Conservation (phyloP, 2,329 filamentous ascomycete species). For the Fusarium sp. region DNA sequence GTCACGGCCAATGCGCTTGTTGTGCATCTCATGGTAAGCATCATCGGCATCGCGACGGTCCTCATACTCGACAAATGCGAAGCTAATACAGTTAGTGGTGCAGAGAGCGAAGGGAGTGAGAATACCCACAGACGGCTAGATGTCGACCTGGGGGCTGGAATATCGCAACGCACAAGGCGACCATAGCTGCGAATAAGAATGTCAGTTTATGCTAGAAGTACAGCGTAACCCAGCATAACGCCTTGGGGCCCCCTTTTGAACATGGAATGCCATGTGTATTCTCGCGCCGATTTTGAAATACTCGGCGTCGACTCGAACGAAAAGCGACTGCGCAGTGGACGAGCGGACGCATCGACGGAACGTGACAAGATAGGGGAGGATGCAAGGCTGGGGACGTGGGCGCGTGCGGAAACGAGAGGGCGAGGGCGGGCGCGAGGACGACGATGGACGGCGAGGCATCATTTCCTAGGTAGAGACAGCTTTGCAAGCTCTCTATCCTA, state of each 20-base stretch:
- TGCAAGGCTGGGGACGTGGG: conserved; percentile 40
- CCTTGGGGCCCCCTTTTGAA: conserved; percentile 42
- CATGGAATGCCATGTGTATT: conserved; percentile 40
- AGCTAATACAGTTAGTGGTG: conserved; percentile 59
- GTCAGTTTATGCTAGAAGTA: conserved; percentile 59
- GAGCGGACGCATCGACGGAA: conserved; percentile 43
- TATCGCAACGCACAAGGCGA: conserved; percentile 96
- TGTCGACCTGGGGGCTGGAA: conserved; percentile 92
- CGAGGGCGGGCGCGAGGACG: conserved; percentile 43
- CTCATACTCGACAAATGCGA: conserved; percentile 99
- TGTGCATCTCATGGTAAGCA: conserved; percentile 99
- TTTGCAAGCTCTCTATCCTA: conserved; percentile 33
- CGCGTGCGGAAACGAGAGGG: conserved; percentile 43
- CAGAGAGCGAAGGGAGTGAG: neutral
- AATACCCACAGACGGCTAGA: conserved; percentile 89
- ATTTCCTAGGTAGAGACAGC: conserved; percentile 41
- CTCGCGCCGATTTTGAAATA: conserved; percentile 38
- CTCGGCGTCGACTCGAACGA: conserved; percentile 40
- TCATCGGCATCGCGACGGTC: conserved; percentile 97
- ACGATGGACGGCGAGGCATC: conserved; percentile 42
- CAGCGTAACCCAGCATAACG: conserved; percentile 30
- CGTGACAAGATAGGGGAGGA: conserved; percentile 35
- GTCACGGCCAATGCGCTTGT: conserved; percentile 96
- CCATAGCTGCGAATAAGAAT: conserved; percentile 74
- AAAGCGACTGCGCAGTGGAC: conserved; percentile 43